A percentile compares a stretch with the other conserved stretches of the same genome.
Conservation (phyloP, 352 stramenopile genomes). For the Blastocystis sp. region DNA sequence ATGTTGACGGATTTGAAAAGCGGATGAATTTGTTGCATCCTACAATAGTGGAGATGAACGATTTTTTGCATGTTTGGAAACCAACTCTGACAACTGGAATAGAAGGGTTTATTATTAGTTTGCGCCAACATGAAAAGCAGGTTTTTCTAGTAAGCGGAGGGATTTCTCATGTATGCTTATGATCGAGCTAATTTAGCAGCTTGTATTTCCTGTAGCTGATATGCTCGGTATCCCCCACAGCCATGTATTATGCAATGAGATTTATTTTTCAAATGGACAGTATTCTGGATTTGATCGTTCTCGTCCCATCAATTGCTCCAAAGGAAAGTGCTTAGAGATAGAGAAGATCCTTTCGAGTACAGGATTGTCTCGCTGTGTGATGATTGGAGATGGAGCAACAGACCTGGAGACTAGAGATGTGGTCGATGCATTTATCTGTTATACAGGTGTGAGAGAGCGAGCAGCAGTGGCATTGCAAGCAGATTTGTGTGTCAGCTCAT, state of each 20-base stretch:
- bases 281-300: constrained; percentile 17
- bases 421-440: constrained; percentile 44
- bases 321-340: not conserved
- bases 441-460: not conserved
- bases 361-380: not conserved
- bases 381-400: constrained; percentile 57
- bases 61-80: not conserved
- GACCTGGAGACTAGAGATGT: constrained; percentile 34
- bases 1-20: constrained; percentile 36
- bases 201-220: not conserved
- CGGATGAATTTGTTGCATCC: constrained; percentile 14
- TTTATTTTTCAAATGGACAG: constrained; percentile 32
- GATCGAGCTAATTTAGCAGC: not conserved
- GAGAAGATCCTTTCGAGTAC: not conserved
- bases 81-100: not conserved
- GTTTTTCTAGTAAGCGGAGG: constrained; percentile 45
- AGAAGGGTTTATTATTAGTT: not conserved
- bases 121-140: not conserved
- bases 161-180: not conserved
- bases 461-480: not conserved
- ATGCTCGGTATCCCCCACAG: not conserved
- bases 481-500: not conserved
- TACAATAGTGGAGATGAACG: not conserved
- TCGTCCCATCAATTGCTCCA: not conserved
- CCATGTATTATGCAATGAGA: constrained; percentile 46